phyloP scores from a whole-genome alignment of 1,284 basidiomycete species.

The Lentinus polychrous region DNA sequence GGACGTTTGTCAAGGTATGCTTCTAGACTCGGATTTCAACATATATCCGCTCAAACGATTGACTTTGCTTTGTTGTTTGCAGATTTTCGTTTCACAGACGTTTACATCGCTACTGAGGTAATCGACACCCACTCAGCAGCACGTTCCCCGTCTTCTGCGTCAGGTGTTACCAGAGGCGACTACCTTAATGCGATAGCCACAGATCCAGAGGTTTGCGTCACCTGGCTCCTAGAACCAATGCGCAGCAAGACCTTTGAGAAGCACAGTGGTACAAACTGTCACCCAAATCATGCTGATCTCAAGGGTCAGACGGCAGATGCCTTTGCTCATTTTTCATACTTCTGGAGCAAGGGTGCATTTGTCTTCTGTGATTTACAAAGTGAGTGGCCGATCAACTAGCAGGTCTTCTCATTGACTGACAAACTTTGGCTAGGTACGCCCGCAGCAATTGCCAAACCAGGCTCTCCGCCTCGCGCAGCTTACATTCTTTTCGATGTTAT shows the following conservation, averaged over 20 bases:
- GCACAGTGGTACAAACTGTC: not conserved
- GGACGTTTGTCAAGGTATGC: not conserved
- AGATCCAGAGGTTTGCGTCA: not conserved
- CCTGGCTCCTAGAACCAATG: not conserved
- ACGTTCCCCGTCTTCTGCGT: not conserved
- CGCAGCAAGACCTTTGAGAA: not conserved
- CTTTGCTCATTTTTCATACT: not conserved
- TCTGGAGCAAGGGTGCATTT: not conserved
- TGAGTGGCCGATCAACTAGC: not conserved
- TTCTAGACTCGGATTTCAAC: not conserved
- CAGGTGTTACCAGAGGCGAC: not conserved
- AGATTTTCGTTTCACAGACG: not conserved
- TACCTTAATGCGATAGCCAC: not conserved
- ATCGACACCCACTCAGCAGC: not conserved
- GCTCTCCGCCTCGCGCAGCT: not conserved
- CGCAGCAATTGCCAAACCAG: not conserved
- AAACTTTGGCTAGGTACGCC: not conserved
- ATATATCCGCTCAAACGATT: not conserved
- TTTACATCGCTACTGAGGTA: not conserved
- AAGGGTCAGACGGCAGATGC: not conserved
- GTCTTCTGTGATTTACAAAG: constrained; percentile 6
- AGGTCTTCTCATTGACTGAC: not conserved
- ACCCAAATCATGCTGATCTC: not conserved
- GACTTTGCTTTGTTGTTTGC: not conserved
- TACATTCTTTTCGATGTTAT: not conserved